Evolutionary conservation across 176 grass and related monocot species (phyloP), one percentile per base, ranked within the genome.

Genomic region (Aegilops umbellulata): DNA sequence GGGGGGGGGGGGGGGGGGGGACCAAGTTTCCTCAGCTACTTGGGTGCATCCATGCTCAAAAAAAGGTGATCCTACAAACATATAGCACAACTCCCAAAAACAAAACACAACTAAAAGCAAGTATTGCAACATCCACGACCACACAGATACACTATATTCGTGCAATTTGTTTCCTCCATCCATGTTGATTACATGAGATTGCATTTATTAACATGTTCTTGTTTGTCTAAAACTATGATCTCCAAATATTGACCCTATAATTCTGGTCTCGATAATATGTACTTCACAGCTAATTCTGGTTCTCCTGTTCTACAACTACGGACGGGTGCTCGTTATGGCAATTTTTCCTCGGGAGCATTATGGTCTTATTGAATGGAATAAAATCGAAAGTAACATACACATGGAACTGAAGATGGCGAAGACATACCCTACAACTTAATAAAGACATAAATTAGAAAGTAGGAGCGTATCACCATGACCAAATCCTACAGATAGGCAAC

Each of bases 401-500:
- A 51, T 5, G 22, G 31, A 77, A 64, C 2, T 51, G 42, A 84
- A 65, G 57, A 60, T 75, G 3, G 69, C 17, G 32, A 10, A 27
- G 25, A 44, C 20, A 62, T 74, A 10, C 19, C 55, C 69, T 83
- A 76, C 39, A 36, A 77, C 44, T 64, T 47, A 47, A 77, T 6
- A 19, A 82, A 13, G 82, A 53, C 39, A 27, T 34, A 83, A 60
- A 60, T 29, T 71, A 27, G 66, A 57, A 82, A 77, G 5, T 53
- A 71, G 7, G 47, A 71, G 66, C 20, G 36, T 39, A 31, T 58
- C 26, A 34, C n/a, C 29, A 55, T 46, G 10, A 49, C 55, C 10
- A 66, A 44, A 81, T 13, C 23, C 13, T 65, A 53, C 41, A 36
- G 30, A 35, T 22, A 34, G 22, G 35, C 66, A 60, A 60, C 8